These are phyloP conservation scores for Penicillium atrosanguineum DNA, from an alignment of 495 filamentous ascomycete species.

Conservation along the genomic window DNA sequence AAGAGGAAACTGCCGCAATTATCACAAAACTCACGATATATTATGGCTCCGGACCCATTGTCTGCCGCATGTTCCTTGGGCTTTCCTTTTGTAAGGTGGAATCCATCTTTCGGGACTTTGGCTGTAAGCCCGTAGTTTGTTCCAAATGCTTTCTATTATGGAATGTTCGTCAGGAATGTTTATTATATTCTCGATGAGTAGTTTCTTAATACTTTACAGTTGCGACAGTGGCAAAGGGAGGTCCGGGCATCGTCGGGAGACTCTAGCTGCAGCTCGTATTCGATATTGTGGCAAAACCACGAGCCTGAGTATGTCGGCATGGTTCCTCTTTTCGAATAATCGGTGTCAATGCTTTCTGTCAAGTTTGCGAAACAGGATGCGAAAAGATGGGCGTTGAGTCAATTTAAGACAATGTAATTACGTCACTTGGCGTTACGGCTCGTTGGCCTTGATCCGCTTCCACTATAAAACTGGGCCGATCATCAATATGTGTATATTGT, in stretches of 20 bases:
- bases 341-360: too few species aligned
- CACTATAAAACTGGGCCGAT: too few species aligned
- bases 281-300: constrained; percentile 48
- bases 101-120: constrained; percentile 53
- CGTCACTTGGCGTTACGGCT: too few species aligned
- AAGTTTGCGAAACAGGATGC: too few species aligned
- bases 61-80: constrained; percentile 54
- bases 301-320: constrained; percentile 43
- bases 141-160: constrained; percentile 56
- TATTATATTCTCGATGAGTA: background rate
- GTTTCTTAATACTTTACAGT: constrained; percentile 49
- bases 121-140: constrained; percentile 61
- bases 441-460: too few species aligned
- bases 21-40: constrained; percentile 64
- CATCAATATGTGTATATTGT: too few species aligned
- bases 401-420: too few species aligned
- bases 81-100: constrained; percentile 37
- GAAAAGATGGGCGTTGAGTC: too few species aligned
- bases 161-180: background rate
- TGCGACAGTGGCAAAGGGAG: constrained; percentile 63
- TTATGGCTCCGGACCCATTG: constrained; percentile 51
- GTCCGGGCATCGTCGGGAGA: constrained; percentile 58
- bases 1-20: constrained; percentile 60
- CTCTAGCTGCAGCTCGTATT: constrained; percentile 44
- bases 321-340: background rate